These are phyloP conservation scores for Carallia pectinifolia DNA, from an alignment of 345 rosid genomes.

Conservation along the genomic window DNA sequence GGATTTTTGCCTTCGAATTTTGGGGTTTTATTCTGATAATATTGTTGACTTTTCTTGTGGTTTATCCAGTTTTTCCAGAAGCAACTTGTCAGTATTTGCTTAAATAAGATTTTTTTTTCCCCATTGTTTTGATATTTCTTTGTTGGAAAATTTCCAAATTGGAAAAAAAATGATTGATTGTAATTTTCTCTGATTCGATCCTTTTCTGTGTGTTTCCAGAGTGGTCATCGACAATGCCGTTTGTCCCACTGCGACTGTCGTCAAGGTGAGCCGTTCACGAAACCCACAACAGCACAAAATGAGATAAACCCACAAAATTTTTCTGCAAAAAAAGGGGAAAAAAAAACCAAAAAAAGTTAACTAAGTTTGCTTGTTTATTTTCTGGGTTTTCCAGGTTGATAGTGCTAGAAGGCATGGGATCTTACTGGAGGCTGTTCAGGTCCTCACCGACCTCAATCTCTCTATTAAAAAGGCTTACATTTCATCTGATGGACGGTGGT, in stretches of 20 bases:
- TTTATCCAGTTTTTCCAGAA: too few species aligned
- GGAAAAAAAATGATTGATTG: not conserved
- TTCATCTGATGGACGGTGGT: slow-evolving; percentile 88
- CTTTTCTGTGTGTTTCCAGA: slow-evolving; percentile 44
- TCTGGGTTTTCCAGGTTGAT: slow-evolving; percentile 54
- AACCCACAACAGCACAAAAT: slow-evolving; percentile 7
- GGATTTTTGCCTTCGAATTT: too few species aligned
- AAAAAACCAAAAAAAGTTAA: not conserved
- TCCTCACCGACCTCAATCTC: slow-evolving; percentile 91
- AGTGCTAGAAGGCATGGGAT: slow-evolving; percentile 85
- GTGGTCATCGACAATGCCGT: slow-evolving; percentile 94
- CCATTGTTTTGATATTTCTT: not conserved
- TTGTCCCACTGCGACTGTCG: slow-evolving; percentile 78
- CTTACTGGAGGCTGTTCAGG: slow-evolving; percentile 82
- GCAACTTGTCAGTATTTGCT: too few species aligned
- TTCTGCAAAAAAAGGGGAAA: not conserved
- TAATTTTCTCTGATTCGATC: slow-evolving; percentile 14
- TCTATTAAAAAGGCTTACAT: slow-evolving; percentile 87
- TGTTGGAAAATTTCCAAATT: not conserved
- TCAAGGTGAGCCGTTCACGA: slow-evolving; percentile 73
- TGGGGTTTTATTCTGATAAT: too few species aligned
- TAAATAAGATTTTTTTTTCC: not conserved
- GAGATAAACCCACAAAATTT: too few species aligned
- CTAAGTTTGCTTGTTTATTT: not conserved
- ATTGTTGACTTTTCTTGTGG: too few species aligned